Evolutionary conservation across 2,329 filamentous ascomycete species (phyloP).

Genomic region (Myriosclerotinia duriaeana): DNA sequence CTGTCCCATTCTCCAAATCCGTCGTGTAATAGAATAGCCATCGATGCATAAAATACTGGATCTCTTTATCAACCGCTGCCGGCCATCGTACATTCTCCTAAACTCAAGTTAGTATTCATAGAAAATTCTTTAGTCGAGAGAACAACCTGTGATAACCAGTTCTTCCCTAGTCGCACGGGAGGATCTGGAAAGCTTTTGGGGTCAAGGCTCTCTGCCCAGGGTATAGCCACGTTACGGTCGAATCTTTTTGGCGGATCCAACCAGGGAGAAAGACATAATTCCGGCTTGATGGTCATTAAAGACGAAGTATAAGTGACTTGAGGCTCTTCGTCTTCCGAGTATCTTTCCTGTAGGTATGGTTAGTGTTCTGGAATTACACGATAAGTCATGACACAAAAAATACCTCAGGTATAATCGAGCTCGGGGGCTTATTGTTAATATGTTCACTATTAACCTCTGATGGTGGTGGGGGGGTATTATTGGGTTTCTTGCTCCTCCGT

Average conservation of each 20-base stretch:
- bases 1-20: constrained; percentile 12
- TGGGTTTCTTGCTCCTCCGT: constrained; percentile 7
- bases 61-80: constrained; percentile 8
- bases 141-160: constrained; percentile 23
- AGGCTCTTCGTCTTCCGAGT: constrained; percentile 13
- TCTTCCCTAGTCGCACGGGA: constrained; percentile 7
- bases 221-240: constrained; percentile 20
- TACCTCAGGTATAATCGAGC: neutral
- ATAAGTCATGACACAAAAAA: neutral
- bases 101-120: constrained; percentile 2
- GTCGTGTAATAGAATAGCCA: constrained; percentile 16
- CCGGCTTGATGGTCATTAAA: constrained; percentile 17
- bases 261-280: constrained; percentile 21
- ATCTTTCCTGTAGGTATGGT: constrained; percentile 10
- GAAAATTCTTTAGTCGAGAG: neutral
- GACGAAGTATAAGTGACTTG: constrained; percentile 15
- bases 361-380: neutral
- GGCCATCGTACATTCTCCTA: constrained; percentile 21
- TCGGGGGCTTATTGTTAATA: neutral
- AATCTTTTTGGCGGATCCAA: constrained; percentile 22
- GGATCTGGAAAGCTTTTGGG: constrained; percentile 8
- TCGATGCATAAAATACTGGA: constrained; percentile 23
- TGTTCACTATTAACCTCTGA: constrained; percentile 7
- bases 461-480: constrained; percentile 5
- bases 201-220: constrained; percentile 13